These are phyloP conservation scores for Abelmoschus esculentus DNA, from an alignment of 345 rosid genomes.

Conservation along the genomic window DNA sequence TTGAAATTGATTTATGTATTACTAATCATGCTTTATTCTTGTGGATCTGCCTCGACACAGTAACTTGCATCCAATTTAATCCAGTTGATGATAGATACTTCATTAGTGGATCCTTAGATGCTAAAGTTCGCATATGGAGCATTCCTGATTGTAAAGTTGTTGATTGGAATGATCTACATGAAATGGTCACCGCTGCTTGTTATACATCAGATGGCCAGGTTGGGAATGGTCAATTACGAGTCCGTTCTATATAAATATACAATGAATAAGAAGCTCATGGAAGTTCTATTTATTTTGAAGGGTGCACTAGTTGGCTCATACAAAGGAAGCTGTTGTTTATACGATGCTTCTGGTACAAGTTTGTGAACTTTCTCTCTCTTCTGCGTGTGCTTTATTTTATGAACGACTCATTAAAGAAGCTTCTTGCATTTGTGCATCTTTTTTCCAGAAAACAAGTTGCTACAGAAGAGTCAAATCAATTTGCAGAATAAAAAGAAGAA, in stretches of 20 bases:
- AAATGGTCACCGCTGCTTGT: slow-evolving; percentile 98
- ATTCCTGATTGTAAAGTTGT: slow-evolving; percentile 88
- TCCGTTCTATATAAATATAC: not conserved
- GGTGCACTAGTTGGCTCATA: slow-evolving; percentile 89
- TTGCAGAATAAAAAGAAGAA: slow-evolving; percentile 90
- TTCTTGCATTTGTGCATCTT: not conserved
- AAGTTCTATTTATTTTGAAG: slow-evolving; percentile 39
- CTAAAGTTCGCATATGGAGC: slow-evolving; percentile 96
- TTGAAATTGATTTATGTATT: not conserved
- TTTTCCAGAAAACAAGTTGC: slow-evolving; percentile 73
- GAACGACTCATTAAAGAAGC: no score
- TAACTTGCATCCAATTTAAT: slow-evolving; percentile 98
- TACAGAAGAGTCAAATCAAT: slow-evolving; percentile 58
- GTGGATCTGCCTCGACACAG: slow-evolving; percentile 40
- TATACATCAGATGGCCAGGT: slow-evolving; percentile 98
- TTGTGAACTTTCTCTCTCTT: slow-evolving; percentile 3
- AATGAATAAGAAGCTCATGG: slow-evolving; percentile 10
- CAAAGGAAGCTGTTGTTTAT: slow-evolving; percentile 82
- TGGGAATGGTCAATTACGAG: not conserved
- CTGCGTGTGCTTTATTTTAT: not conserved
- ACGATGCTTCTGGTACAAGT: slow-evolving; percentile 55
- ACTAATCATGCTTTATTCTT: slow-evolving; percentile 11
- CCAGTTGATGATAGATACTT: slow-evolving; percentile 93
- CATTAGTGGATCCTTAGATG: slow-evolving; percentile 96
- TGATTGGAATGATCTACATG: slow-evolving; percentile 95